These are phyloP conservation scores for Fusarium subtropicale DNA, from an alignment of 2,329 filamentous ascomycete genomes.

Conservation along the genomic window DNA sequence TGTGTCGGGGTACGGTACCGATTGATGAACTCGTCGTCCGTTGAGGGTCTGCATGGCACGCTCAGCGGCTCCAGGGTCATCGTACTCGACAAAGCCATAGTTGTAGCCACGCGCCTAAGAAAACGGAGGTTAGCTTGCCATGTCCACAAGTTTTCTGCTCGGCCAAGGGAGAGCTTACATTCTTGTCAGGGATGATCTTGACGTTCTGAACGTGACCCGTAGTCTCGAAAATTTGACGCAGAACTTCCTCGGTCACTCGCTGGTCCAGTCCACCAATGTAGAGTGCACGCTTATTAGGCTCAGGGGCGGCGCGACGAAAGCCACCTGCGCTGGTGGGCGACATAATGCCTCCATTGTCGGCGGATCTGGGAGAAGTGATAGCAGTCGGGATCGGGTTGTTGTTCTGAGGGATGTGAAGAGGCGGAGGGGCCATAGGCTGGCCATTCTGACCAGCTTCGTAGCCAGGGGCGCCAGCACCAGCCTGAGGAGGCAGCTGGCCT, in stretches of 20 bases:
- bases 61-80: constrained; percentile 95
- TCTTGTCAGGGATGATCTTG: constrained; percentile 99
- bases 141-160: not conserved
- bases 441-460: constrained; percentile 79
- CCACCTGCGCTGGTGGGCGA: constrained; percentile 86
- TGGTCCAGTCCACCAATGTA: constrained; percentile 97
- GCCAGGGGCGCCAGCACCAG: constrained; percentile 77
- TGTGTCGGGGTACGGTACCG: constrained; percentile 64
- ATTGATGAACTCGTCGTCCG: constrained; percentile 93
- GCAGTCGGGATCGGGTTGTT: constrained; percentile 94
- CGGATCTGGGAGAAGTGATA: constrained; percentile 87
- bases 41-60: constrained; percentile 98
- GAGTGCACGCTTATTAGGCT: constrained; percentile 97
- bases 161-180: constrained; percentile 72
- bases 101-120: constrained; percentile 92
- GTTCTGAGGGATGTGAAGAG: constrained; percentile 95
- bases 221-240: constrained; percentile 98
- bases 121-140: constrained; percentile 39
- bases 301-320: constrained; percentile 91
- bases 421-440: constrained; percentile 86
- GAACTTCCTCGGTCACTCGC: constrained; percentile 93
- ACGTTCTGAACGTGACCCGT: constrained; percentile 98
- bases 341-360: constrained; percentile 74
- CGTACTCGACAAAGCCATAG: constrained; percentile 99
- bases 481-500: constrained; percentile 76